Evolutionary conservation across 495 filamentous ascomycete species (phyloP), one percentile per base, ranked within the genome.

Genomic region (Neurospora africana): DNA sequence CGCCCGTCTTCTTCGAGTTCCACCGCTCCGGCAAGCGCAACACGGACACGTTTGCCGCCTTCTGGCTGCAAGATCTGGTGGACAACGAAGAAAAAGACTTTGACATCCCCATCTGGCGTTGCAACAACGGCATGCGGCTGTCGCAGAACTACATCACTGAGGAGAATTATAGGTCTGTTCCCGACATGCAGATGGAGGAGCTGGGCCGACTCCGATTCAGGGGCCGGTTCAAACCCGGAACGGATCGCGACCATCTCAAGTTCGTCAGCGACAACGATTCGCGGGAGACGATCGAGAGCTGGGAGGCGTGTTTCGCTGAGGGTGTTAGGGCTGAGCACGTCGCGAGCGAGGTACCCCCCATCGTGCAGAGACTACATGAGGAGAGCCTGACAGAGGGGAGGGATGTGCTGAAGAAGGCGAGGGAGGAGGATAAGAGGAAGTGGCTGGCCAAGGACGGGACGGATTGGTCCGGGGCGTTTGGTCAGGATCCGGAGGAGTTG

Each of bases 71-170:
- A 72, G 91, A 93, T 74, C 80, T 98, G 9, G 84, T 90, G 53
- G 95, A 98, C 78, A 90, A 90, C 75, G 90, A 94, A 69, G 87
- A 91, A 30, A 86, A 85, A 10, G 84, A 88, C 40, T 90, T 97
- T 75, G 91, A 93, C 78, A 86, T 97, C 8, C 95, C 95, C 1
- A 91, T 98, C 76, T 98, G 92, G 90, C 87, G 86, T 15, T 96
- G 93, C 17, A 86, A 91, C 75, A 89, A 89, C 65, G 83, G 89
- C 3, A 84, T 84, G 71, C 87, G 95, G 3, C 83, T 98, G 17
- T 92, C 90, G 1, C 95, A 98, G 79, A 98, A 98, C 80, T 97
- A 93, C 78, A 89, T 97, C 78, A 95, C 92, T 0, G 87, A 92
- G 53, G 80, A 87, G 30, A 94, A 93, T 75, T 86, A 83, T 68